phyloP scores from a whole-genome alignment of 2,329 filamentous ascomycete species.

The Mycogone perniciosa region DNA sequence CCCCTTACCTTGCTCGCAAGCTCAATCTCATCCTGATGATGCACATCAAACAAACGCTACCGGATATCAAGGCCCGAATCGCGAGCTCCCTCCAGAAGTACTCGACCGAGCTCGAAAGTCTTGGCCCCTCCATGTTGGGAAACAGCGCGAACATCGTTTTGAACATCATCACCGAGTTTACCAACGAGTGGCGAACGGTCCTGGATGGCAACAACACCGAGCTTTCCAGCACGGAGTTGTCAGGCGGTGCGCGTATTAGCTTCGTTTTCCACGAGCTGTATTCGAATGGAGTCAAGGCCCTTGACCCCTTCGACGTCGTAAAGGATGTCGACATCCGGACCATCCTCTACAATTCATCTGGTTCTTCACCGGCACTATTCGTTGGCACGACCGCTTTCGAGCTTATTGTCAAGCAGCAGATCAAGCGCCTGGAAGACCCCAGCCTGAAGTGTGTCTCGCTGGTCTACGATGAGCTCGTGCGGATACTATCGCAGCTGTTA shows the following conservation, averaged over 20 bases:
- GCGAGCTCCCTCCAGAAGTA: conserved; percentile 93
- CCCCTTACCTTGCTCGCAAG: conserved; percentile 92
- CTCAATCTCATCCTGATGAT: conserved; percentile 99
- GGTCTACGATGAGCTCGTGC: conserved; percentile 94
- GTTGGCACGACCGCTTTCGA: conserved; percentile 98
- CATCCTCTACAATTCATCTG: conserved; percentile 98
- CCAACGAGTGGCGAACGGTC: conserved; percentile 93
- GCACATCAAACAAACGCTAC: conserved; percentile 99
- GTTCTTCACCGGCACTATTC: conserved; percentile 91
- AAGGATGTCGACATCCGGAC: conserved; percentile 98
- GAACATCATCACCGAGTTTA: conserved; percentile 98
- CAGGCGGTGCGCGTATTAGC: conserved; percentile 94
- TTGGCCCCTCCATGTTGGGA: conserved; percentile 91
- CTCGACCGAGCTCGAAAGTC: conserved; percentile 66
- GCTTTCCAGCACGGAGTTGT: conserved; percentile 87
- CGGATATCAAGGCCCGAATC: conserved; percentile 96
- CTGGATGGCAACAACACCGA: conserved; percentile 96
- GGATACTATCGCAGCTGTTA: conserved; percentile 85
- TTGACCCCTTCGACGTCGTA: conserved; percentile 94
- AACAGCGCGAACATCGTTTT: conserved; percentile 95
- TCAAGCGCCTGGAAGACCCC: conserved; percentile 91
- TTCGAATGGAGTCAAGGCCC: conserved; percentile 92
- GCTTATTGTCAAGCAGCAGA: conserved; percentile 97
- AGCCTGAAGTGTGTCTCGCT: conserved; percentile 96
- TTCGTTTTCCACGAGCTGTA: conserved; percentile 99